Evolutionary conservation across 441 rosid species (phyloP), one percentile per base, ranked within the genome.

Genomic region (Euphorbia celastroides): DNA sequence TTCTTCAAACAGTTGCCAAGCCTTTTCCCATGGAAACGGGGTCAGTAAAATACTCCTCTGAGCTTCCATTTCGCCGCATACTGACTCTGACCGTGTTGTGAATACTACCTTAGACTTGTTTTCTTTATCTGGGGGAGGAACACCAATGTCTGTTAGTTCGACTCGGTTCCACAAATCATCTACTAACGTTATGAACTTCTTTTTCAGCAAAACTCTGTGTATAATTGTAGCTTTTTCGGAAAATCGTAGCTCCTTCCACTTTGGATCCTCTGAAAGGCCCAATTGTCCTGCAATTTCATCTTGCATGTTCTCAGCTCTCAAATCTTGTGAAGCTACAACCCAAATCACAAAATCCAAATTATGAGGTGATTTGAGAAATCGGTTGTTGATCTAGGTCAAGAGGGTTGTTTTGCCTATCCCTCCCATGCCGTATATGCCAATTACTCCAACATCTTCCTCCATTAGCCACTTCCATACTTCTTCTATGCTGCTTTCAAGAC

Each of bases 341-440:
- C 48, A 1, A 13, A 0, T 3, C 0, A 62, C 5, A 38, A 26
- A 62, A 28, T 30, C 56, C 2, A 51, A 62, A 0, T 1, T 12
- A 7, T 32, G 50, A 44, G 50, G 50, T 44, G 50, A 44, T 44
- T 14, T 5, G 22, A 36, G 50, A 41, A 62, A 70, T 27, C 28
- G 16, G 13, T 7, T 1, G 22, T 12, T 38, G 28, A 27, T 55
- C 10, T 30, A 0, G 16, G 27, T 64, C 60, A 1, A 62, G 0
- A 32, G 34, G 13, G 74, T 70, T 2, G 74, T 42, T 55, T 70
- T 70, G 2, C 74, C 74, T 2, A 70, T 64, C 0, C 74, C 74
- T 10, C 74, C 74, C 69, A 70, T 56, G 0, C 69, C 67, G 57
- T 32, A 63, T 8, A 63, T 48, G 20, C 67, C 67, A 17, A 63